phyloP scores from a whole-genome alignment of 768 basidiomycete species.

The Fomitopsis pulvina region DNA sequence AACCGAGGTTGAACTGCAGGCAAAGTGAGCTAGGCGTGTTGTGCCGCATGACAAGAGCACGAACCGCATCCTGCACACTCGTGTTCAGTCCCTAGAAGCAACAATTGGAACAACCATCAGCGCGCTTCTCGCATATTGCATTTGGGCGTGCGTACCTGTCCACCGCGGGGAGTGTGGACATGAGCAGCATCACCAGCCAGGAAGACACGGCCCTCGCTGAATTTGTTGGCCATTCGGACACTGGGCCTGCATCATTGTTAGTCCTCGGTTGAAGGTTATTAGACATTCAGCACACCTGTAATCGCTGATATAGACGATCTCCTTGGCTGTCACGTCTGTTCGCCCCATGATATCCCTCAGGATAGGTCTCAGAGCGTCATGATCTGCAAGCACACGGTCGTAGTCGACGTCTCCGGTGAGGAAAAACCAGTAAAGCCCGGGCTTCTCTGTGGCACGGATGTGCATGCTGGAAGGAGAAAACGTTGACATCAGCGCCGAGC shows the following conservation, averaged over 20 bases:
- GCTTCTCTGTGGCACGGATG: not conserved
- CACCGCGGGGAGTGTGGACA: constrained; percentile 36
- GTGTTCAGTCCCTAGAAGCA: not conserved
- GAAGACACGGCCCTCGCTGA: constrained; percentile 38
- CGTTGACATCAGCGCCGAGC: not conserved
- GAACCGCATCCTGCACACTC: not conserved
- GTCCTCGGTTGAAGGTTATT: constrained; percentile 4
- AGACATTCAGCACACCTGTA: not conserved
- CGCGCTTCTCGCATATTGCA: not conserved
- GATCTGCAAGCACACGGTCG: not conserved
- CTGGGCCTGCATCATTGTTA: constrained; percentile 30
- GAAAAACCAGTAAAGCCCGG: not conserved
- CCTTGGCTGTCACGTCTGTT: not conserved
- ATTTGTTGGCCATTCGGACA: constrained; percentile 40
- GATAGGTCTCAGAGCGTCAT: not conserved
- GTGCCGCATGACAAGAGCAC: not conserved
- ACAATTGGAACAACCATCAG: not conserved
- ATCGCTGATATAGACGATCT: not conserved
- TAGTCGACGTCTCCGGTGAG: not conserved
- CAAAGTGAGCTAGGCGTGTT: not conserved
- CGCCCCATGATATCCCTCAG: not conserved
- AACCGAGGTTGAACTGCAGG: constrained; percentile 6
- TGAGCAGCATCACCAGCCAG: constrained; percentile 44
- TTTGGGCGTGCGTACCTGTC: not conserved
- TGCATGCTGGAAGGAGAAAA: not conserved